phyloP scores from a whole-genome alignment of 805 yeast species.

The Ascoidea rubescens region DNA sequence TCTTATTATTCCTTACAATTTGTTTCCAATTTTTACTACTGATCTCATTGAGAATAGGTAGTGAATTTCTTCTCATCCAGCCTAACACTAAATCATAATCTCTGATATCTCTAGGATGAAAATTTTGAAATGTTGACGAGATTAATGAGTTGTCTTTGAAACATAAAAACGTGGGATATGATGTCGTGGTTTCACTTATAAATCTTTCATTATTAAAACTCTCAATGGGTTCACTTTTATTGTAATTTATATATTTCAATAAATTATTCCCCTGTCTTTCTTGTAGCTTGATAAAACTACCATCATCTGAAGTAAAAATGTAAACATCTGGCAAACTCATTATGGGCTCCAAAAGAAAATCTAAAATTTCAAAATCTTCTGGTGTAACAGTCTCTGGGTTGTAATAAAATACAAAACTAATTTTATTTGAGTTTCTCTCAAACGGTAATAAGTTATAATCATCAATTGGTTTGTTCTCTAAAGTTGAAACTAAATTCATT shows the following conservation, averaged over 20 bases:
- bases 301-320: slow-evolving; percentile 38
- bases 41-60: slow-evolving; percentile 41
- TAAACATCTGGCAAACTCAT: slow-evolving; percentile 44
- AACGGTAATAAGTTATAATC: slow-evolving; percentile 18
- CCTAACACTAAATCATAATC: slow-evolving; percentile 29
- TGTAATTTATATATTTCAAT: slow-evolving; percentile 30
- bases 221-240: slow-evolving; percentile 19
- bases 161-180: slow-evolving; percentile 47
- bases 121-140: slow-evolving; percentile 41
- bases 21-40: slow-evolving; percentile 20
- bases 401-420: slow-evolving; percentile 40
- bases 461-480: slow-evolving; percentile 19
- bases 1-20: slow-evolving; percentile 17
- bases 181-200: slow-evolving; percentile 37
- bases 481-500: slow-evolving; percentile 15
- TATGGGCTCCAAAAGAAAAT: slow-evolving; percentile 45
- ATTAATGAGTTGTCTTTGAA: slow-evolving; percentile 42
- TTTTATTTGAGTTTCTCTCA: slow-evolving; percentile 19
- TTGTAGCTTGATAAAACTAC: slow-evolving; percentile 23
- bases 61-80: slow-evolving; percentile 34
- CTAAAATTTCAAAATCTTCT: slow-evolving; percentile 52
- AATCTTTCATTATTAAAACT: slow-evolving; percentile 31
- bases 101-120: slow-evolving; percentile 52
- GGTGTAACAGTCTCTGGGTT: slow-evolving; percentile 34
- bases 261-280: slow-evolving; percentile 25